A percentile compares a stretch with the other conserved stretches of the same genome.
phyloP scores from a whole-genome alignment of 768 basidiomycete genomes.

The Mycena capillaripes region DNA sequence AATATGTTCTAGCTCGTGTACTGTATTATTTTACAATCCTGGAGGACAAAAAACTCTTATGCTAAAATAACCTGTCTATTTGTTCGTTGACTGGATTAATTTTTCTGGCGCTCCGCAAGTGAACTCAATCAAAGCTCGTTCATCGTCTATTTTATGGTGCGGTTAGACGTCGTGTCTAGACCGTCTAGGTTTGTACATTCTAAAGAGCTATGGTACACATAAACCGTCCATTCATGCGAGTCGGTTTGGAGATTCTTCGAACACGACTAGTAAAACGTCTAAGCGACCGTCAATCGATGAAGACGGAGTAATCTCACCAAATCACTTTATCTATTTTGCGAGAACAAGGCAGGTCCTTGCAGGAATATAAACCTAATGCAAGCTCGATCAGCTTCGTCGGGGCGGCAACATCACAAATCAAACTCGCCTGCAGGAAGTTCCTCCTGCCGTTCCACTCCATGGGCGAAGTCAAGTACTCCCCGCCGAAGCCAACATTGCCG shows the following conservation, averaged over 20 bases:
- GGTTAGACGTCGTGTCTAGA: not conserved
- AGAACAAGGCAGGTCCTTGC: constrained; percentile 77
- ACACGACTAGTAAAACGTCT: constrained; percentile 1
- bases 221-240: constrained; percentile 25
- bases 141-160: not conserved
- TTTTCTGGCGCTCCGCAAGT: not conserved
- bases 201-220: constrained; percentile 25
- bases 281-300: not conserved
- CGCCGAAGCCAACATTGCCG: constrained; percentile 76
- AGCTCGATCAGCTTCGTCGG: not conserved
- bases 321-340: constrained; percentile 51
- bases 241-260: constrained; percentile 2
- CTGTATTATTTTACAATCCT: not conserved
- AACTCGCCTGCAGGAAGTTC: constrained; percentile 87
- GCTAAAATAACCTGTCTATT: constrained; percentile 19
- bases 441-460: constrained; percentile 94
- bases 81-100: constrained; percentile 19
- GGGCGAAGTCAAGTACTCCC: constrained; percentile 83
- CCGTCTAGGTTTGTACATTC: constrained; percentile 3
- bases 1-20: constrained; percentile 77
- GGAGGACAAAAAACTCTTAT: constrained; percentile 17
- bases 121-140: not conserved
- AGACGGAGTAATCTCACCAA: not conserved
- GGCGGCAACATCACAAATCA: not conserved
- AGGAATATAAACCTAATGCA: constrained; percentile 78